Conservation (phyloP, 768 basidiomycete species). For the Cyclocybe aegerita region DNA sequence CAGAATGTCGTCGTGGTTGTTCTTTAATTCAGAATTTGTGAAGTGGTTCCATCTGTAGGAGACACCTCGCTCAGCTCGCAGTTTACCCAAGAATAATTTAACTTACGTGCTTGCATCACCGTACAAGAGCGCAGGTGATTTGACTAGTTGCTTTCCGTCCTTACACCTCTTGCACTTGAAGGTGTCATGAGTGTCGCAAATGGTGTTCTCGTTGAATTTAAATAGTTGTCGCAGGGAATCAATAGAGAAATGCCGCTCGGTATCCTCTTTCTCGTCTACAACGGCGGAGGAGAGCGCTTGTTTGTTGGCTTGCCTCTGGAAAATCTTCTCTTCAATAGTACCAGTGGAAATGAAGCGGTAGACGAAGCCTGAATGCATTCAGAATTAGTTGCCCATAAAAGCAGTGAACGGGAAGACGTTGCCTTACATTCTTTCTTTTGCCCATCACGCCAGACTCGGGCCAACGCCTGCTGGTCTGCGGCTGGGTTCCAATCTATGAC, state of each 20-base stretch:
- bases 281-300: conserved; percentile 97
- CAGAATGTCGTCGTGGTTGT: conserved; percentile 93
- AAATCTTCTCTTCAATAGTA: conserved; percentile 98
- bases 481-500: conserved; percentile 95
- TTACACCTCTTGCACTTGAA: conserved; percentile 95
- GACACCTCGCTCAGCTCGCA: neutral
- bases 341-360: conserved; percentile 98
- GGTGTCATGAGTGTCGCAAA: conserved; percentile 95
- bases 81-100: neutral
- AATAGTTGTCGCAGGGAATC: conserved; percentile 91
- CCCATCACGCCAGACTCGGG: conserved; percentile 98
- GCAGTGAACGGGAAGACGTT: neutral
- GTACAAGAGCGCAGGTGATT: conserved; percentile 85
- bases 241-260: conserved; percentile 91
- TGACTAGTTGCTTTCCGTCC: conserved; percentile 80
- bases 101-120: conserved; percentile 98
- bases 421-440: conserved; percentile 97
- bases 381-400: neutral
- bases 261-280: conserved; percentile 95
- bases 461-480: conserved; percentile 96
- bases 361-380: conserved; percentile 71
- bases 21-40: conserved; percentile 81
- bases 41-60: conserved; percentile 92
- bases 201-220: conserved; percentile 81
- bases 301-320: conserved; percentile 95